Percentiles rank a stretch among this genome's conserved stretches.
These are phyloP conservation scores for Xylariaceae sp. DNA, from an alignment of 2,329 filamentous ascomycete species.

Conservation along the genomic window DNA sequence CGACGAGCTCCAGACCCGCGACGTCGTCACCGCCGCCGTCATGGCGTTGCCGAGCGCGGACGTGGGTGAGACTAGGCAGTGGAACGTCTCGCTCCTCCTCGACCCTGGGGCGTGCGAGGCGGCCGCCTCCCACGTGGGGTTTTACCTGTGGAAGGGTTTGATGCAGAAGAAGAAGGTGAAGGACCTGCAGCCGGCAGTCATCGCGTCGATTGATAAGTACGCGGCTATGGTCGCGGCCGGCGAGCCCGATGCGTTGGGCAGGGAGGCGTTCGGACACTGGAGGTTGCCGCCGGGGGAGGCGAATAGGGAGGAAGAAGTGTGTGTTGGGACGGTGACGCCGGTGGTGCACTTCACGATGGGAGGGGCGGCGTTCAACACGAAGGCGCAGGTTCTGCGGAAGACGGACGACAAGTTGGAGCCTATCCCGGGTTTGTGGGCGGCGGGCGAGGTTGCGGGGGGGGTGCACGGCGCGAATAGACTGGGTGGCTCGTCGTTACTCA, in stretches of 20 bases:
- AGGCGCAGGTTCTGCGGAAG: slow-evolving; percentile 53
- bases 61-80: slow-evolving; percentile 48
- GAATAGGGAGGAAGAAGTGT: slow-evolving; percentile 55
- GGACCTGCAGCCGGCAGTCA: slow-evolving; percentile 47
- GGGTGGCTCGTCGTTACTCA: slow-evolving; percentile 62
- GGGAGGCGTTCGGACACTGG: slow-evolving; percentile 60
- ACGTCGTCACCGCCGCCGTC: slow-evolving; percentile 57
- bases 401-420: slow-evolving; percentile 37
- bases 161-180: slow-evolving; percentile 58
- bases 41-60: slow-evolving; percentile 42
- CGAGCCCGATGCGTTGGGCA: slow-evolving; percentile 47
- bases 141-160: slow-evolving; percentile 65
- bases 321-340: slow-evolving; percentile 62
- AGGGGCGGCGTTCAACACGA: slow-evolving; percentile 59
- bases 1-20: slow-evolving; percentile 64
- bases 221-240: slow-evolving; percentile 46
- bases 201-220: slow-evolving; percentile 53
- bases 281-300: slow-evolving; percentile 46
- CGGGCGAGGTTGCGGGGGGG: slow-evolving; percentile 66
- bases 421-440: slow-evolving; percentile 62
- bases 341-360: slow-evolving; percentile 71
- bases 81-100: slow-evolving; percentile 61
- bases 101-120: slow-evolving; percentile 60
- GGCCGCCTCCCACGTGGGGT: slow-evolving; percentile 59
- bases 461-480: slow-evolving; percentile 66